Percentiles rank a stretch among this genome's conserved stretches.
Evolutionary conservation across 768 basidiomycete species (phyloP).

Genomic region (Omphalotus guepiniiformis): DNA sequence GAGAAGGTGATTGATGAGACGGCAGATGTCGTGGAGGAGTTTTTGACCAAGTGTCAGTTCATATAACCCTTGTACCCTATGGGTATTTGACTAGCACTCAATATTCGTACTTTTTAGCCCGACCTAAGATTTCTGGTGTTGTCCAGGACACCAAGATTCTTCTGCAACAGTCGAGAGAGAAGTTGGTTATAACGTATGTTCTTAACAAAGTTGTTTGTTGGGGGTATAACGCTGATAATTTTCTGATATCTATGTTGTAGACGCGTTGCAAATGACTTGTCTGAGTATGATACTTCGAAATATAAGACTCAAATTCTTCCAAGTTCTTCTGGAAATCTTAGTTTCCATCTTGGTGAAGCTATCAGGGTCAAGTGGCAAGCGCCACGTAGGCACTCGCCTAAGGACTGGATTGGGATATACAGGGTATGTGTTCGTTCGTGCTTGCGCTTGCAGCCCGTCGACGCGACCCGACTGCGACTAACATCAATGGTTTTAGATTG

Average conservation of each 20-base stretch:
- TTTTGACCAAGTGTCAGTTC: constrained; percentile 80
- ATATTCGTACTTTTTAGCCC: constrained; percentile 52
- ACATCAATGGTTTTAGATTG: constrained; percentile 52
- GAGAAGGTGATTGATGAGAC: constrained; percentile 96
- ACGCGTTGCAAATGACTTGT: constrained; percentile 79
- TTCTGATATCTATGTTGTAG: constrained; percentile 37
- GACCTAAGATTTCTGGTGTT: constrained; percentile 82
- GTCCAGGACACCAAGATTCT: constrained; percentile 91
- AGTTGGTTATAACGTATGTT: constrained; percentile 86
- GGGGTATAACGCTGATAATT: not conserved
- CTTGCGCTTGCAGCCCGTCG: constrained; percentile 10
- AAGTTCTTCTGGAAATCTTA: constrained; percentile 43
- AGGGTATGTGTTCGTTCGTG: constrained; percentile 43
- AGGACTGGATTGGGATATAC: constrained; percentile 96
- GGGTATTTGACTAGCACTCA: constrained; percentile 10
- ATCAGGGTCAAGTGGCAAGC: constrained; percentile 87
- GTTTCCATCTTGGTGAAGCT: constrained; percentile 89
- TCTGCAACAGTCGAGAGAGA: constrained; percentile 86
- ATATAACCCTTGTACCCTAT: not conserved
- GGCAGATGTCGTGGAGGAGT: constrained; percentile 89
- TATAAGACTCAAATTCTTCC: constrained; percentile 68
- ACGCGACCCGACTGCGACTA: too few species aligned
- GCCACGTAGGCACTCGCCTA: constrained; percentile 78
- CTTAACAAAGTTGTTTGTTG: not conserved
- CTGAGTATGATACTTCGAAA: constrained; percentile 72